Evolutionary conservation across 2,329 filamentous ascomycete genomes (phyloP).

Genomic region (Dothidotthia symphoricarpi): DNA sequence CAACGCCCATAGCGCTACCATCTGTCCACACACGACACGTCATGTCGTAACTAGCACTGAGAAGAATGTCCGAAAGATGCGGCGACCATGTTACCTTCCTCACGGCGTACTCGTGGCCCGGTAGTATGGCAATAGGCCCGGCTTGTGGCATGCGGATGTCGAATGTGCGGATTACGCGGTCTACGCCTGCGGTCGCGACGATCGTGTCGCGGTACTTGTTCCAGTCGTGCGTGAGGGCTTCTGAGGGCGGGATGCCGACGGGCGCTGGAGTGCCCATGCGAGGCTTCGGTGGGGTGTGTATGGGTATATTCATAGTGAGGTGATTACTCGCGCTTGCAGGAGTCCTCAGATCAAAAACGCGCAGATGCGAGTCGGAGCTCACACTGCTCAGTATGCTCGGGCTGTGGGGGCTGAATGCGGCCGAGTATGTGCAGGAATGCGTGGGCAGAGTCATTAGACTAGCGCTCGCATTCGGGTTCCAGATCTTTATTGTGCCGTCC

Average conservation of each 20-base stretch:
- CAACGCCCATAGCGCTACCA: constrained; percentile 55
- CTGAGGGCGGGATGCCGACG: constrained; percentile 61
- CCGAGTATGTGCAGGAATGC: constrained; percentile 90
- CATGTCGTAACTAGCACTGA: constrained; percentile 97
- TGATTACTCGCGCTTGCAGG: constrained; percentile 86
- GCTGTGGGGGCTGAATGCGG: constrained; percentile 85
- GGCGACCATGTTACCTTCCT: constrained; percentile 87
- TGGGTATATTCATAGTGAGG: constrained; percentile 76
- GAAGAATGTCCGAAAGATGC: constrained; percentile 81
- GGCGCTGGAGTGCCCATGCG: constrained; percentile 45
- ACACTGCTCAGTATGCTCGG: constrained; percentile 83
- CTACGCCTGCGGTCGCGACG: constrained; percentile 85
- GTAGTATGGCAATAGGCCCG: constrained; percentile 70
- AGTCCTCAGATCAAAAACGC: constrained; percentile 87
- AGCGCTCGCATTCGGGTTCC: constrained; percentile 74
- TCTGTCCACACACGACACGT: constrained; percentile 93
- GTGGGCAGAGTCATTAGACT: constrained; percentile 85
- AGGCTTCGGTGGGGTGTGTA: constrained; percentile 65
- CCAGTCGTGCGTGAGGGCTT: constrained; percentile 95
- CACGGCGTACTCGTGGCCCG: constrained; percentile 89
- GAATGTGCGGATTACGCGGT: constrained; percentile 82
- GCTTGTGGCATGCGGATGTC: constrained; percentile 75
- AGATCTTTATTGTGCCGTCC: constrained; percentile 96
- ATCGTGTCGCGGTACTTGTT: constrained; percentile 92
- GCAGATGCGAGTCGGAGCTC: constrained; percentile 82